Evolutionary conservation across 169 alveolate genomes (phyloP), one percentile per base, ranked within the genome.

Genomic region (Plasmodium coatneyi): DNA sequence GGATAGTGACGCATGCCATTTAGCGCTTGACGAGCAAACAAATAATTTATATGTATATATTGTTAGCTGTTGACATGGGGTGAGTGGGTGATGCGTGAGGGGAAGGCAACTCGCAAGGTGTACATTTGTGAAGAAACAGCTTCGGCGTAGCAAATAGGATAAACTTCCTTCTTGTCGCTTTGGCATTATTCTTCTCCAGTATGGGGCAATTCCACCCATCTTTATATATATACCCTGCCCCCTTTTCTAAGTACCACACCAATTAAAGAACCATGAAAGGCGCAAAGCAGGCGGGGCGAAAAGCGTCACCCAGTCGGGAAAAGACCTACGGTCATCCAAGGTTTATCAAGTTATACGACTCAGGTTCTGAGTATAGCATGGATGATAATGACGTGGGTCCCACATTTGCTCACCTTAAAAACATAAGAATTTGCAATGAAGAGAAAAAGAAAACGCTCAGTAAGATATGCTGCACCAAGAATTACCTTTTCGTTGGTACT

Each of bases 391-490:
- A 86, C 4, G 12, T 12, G 16, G 71, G 39, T n/a, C 70, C 46
- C 25, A 14, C 32, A 82, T 86, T 86, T 56, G 43, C 14, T 19
- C 70, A 76, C 80, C 46, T 39, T 78, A 86, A 56, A 76, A 86
- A 86, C 28, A 49, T 86, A 49, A 86, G 74, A 76, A 86, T 86
- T 76, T 39, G 28, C 46, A 74, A 76, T 54, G 84, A 86, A 16
- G 93, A 86, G n/a, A 82, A 82, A 34, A 86, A 70, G 54, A 86
- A 78, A 41, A 36, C 16, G 25, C 70, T 86, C 54, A 86, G 93
- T 43, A 86, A 86, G 70, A 86, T 86, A 74, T 86, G 93, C 41
- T 86, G 93, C 70, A 86, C 93, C 43, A 76, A 86, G 41, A 86
- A 76, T 86, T 70, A 74, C 66, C 60, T 86, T 76, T 86, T 86